A percentile compares a stretch with the other conserved stretches of the same genome.
phyloP scores from a whole-genome alignment of 129 eudicot genomes.

The Saussurea involucrata region DNA sequence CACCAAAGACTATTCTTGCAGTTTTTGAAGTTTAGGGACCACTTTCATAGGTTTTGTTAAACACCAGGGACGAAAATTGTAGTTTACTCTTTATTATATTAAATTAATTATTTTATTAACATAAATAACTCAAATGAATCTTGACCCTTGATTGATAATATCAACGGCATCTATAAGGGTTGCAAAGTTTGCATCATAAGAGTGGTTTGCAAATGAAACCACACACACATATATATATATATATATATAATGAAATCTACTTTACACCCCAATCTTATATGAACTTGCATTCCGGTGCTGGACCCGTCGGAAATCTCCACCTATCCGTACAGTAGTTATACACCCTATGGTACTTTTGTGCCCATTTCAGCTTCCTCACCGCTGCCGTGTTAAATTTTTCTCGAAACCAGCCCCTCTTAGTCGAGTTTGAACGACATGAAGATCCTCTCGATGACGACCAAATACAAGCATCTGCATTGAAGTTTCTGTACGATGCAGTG shows the following conservation, averaged over 20 bases:
- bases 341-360: conserved; percentile 43
- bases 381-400: conserved; percentile 37
- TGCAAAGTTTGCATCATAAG: too few species aligned
- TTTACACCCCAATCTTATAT: conserved; percentile 10
- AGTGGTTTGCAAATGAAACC: too few species aligned
- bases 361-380: conserved; percentile 34
- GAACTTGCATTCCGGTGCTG: conserved; percentile 51
- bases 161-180: too few species aligned
- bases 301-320: conserved; percentile 54
- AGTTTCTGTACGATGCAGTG: conserved; percentile 48
- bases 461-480: conserved; percentile 40
- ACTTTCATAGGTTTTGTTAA: too few species aligned
- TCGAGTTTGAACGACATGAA: conserved; percentile 27
- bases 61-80: too few species aligned
- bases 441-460: conserved; percentile 33
- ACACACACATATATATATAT: too few species aligned
- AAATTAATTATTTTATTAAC: too few species aligned
- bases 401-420: conserved; percentile 23
- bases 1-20: too few species aligned
- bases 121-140: too few species aligned
- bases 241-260: not conserved
- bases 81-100: too few species aligned
- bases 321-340: conserved; percentile 58
- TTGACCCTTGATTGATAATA: too few species aligned
- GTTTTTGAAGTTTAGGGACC: too few species aligned